Evolutionary conservation across 2,329 filamentous ascomycete species (phyloP), one percentile per base, ranked within the genome.

Genomic region (Fusarium sp.): DNA sequence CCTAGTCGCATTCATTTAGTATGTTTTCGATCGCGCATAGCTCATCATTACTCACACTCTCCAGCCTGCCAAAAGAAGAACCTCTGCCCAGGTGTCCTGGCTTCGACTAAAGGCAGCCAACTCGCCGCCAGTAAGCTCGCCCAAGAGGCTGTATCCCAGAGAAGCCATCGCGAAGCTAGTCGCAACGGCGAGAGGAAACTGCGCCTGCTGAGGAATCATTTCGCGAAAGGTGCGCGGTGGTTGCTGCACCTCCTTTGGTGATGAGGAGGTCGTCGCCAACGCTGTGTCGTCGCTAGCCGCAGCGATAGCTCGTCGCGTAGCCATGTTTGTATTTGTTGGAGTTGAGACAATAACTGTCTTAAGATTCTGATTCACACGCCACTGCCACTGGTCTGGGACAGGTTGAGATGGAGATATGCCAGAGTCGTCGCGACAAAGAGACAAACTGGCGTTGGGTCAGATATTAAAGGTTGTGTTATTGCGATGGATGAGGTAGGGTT

Each of bases 51-150:
- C 86, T 81, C 73, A 88, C 86, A 85, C 75, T 77, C 82, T 83
- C 86, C 86, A 89, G 14, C 78, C 81, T 2, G 82, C 78, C 67
- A 88, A 71, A 32, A 82, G 81, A 7, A 78, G 82, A 27, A 93
- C 84, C 75, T 92, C 88, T 75, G 81, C 79, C 83, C 87, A 88
- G 52, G 85, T 84, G 50, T 90, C 87, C 62, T 88, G 78, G 57
- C 84, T 85, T 73, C 89, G 87, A 76, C 88, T 91, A 60, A 95
- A 85, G 25, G 82, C 80, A 2, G 88, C 88, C 40, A 97, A 81
- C 77, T 94, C 90, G 8, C 85, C 87, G 15, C 84, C 82, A 7
- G 87, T 88, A 65, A 88, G 83, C 37, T 86, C 83, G 47, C 87
- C 84, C 8, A 87, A 82, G 52, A 90, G 75, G 46, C 88, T 87